A percentile compares a stretch with the other conserved stretches of the same genome.
phyloP scores from a whole-genome alignment of 2,329 filamentous ascomycete genomes.

The Alternaria sp. region DNA sequence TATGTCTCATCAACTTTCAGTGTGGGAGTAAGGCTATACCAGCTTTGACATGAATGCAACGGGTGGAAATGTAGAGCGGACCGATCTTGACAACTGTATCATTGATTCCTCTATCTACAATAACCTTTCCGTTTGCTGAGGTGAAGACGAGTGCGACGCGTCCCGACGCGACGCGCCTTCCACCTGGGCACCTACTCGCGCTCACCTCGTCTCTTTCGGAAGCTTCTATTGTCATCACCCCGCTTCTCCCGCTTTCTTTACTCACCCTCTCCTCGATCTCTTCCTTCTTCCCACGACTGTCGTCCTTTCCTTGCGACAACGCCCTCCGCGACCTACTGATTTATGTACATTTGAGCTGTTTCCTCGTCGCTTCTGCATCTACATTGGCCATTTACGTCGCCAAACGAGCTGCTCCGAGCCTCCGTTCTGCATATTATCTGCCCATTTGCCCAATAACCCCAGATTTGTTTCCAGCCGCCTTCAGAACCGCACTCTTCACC shows the following conservation, averaged over 20 bases:
- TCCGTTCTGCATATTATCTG: conserved; percentile 46
- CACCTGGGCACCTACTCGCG: conserved; percentile 5
- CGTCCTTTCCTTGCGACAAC: conserved; percentile 24
- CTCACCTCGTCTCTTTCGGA: conserved; percentile 12
- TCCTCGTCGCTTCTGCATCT: conserved; percentile 41
- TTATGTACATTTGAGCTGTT: conserved; percentile 34
- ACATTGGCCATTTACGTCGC: conserved; percentile 46
- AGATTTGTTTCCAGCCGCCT: conserved; percentile 14
- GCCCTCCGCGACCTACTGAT: conserved; percentile 22
- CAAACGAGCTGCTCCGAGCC: conserved; percentile 31
- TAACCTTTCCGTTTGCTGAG: neutral
- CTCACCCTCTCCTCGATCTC: conserved; percentile 10
- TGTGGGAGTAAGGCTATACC: neutral
- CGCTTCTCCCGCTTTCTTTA: conserved; percentile 14
- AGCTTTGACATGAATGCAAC: neutral
- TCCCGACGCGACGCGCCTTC: conserved; percentile 20
- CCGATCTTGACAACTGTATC: neutral
- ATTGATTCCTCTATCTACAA: neutral
- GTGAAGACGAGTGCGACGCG: conserved; percentile 16
- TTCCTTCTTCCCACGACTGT: conserved; percentile 17
- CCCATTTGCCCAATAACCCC: conserved; percentile 38
- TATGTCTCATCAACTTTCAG: neutral
- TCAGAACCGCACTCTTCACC: conserved; percentile 5
- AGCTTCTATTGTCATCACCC: conserved; percentile 14
- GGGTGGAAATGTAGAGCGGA: neutral